Base-by-base conservation (phyloP, 192 early-diverging fungal species). In the Entophlyctis helioformis region DNA sequence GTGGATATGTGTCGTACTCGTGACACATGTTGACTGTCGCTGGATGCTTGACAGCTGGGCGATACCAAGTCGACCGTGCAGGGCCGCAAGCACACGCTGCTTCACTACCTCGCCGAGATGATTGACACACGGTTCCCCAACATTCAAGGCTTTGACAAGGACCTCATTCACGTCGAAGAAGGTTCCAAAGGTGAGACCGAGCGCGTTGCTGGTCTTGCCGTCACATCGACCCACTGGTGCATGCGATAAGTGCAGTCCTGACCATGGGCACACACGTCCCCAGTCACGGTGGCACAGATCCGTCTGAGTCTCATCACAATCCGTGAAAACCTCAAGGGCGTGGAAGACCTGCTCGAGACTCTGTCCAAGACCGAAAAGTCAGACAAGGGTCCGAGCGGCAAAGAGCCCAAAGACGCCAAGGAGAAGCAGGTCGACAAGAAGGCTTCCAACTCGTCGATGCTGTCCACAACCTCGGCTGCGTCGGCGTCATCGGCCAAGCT, bases 61-160 rank as follows among this genome's bases (percentile, higher is more conserved):
- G 71, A 73, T 46, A 67, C 65, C 6, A 71, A 70, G 34, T 66
- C 67, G 20, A 42, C 48, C 1, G 34, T 68, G 25, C 48, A 48
- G 42, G 35, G 34, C 13, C 50, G 64, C 2, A 73, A 72, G 39
- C 57, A 60, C 39, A 73, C 68, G 13, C 47, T 73, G 13, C 38
- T 67, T 2, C 64, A 70, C 37, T 73, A 73, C 39, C 46, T 73
- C 16, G 54, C 62, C 22, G 63, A 66, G 32, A 39, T 72, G 16
- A 12, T 73, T 2, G 64, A 68, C 1, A 61, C 54, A 39, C 44
- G 71, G 47, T 73, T 67, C 48, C 71, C 71, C 3, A 42, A 68
- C 8, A 36, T 68, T 4, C 11, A 40, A 35, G 55, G 46, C 22
- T 58, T 73, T 34, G 27, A 51, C 22, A 51, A 63, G 11, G 60